Percentiles rank a stretch among this genome's conserved stretches.
Evolutionary conservation across 1,139 yeast species (phyloP).

Genomic region (Magnusiomyces tetraspermus): DNA sequence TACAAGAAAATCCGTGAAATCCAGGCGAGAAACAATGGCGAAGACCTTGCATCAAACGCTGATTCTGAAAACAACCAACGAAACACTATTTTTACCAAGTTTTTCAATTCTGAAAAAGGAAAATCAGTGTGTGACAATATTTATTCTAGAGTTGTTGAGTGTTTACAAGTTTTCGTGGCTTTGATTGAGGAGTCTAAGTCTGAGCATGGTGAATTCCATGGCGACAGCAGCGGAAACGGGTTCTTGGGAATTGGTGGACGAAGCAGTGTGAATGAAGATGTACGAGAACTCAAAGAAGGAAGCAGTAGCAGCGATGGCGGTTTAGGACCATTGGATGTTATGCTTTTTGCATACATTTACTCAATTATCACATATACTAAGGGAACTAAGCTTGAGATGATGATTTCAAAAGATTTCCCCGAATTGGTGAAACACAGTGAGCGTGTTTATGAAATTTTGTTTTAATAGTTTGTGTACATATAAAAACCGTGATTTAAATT

Average conservation of each 20-base stretch:
- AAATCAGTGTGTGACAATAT: conserved; percentile 8
- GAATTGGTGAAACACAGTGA: neutral
- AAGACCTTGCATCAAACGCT: neutral
- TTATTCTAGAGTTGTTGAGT: conserved; percentile 7
- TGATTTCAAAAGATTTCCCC: neutral
- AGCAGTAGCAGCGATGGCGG: conserved; percentile 4
- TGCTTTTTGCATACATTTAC: conserved; percentile 23
- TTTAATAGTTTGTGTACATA: neutral
- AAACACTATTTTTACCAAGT: neutral
- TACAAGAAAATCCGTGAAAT: neutral
- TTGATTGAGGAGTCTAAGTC: conserved; percentile 3
- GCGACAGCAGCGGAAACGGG: neutral
- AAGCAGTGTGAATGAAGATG: neutral
- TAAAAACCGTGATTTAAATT: neutral
- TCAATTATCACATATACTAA: conserved; percentile 15
- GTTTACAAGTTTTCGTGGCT: conserved; percentile 5
- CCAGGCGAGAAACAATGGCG: neutral
- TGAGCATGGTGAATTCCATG: conserved; percentile 4
- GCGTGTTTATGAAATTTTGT: neutral
- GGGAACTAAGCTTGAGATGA: neutral
- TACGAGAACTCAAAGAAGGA: neutral
- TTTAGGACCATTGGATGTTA: conserved; percentile 21
- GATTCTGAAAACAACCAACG: neutral
- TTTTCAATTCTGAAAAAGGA: conserved; percentile 7
- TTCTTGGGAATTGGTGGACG: neutral